These are phyloP conservation scores for Kondoa subrosea DNA, from an alignment of 768 basidiomycete species.

Conservation along the genomic window DNA sequence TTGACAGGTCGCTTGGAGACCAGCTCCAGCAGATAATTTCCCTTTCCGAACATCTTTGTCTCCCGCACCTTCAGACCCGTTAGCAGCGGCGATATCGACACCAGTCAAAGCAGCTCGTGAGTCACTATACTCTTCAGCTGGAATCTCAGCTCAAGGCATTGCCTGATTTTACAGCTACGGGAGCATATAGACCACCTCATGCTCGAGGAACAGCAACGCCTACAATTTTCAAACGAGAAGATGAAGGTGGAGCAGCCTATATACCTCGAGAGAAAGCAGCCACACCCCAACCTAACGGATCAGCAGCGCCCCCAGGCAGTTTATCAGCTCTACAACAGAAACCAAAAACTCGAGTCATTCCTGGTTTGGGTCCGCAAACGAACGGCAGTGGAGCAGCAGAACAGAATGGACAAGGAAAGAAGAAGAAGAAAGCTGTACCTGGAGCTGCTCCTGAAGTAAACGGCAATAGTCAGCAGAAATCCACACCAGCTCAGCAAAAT, in stretches of 20 bases:
- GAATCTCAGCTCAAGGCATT: conserved; percentile 40
- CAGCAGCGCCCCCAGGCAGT: conserved; percentile 21
- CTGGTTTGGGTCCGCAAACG: conserved; percentile 41
- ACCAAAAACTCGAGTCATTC: conserved; percentile 45
- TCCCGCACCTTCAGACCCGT: conserved; percentile 47
- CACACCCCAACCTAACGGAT: conserved; percentile 33
- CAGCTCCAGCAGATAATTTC: conserved; percentile 48
- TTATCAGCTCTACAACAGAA: conserved; percentile 30
- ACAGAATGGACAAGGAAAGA: conserved; percentile 16
- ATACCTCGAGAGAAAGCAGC: conserved; percentile 20
- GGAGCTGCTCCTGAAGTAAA: conserved; percentile 22
- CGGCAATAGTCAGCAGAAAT: conserved; percentile 15
- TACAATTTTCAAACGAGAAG: conserved; percentile 74
- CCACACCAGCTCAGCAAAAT: conserved; percentile 10
- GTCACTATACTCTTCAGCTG: conserved; percentile 23
- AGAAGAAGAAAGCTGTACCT: conserved; percentile 26
- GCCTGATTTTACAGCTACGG: conserved; percentile 35
- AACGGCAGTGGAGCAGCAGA: conserved; percentile 15
- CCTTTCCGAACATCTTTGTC: conserved; percentile 52
- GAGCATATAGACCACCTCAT: conserved; percentile 84
- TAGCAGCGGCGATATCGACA: conserved; percentile 33
- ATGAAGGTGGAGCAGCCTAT: conserved; percentile 56
- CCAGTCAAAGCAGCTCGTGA: conserved; percentile 40
- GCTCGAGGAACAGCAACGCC: conserved; percentile 79
- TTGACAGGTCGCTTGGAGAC: conserved; percentile 52